Base-by-base conservation (phyloP, 1,139 yeast genomes). In the Debaryomyces coudertii region DNA sequence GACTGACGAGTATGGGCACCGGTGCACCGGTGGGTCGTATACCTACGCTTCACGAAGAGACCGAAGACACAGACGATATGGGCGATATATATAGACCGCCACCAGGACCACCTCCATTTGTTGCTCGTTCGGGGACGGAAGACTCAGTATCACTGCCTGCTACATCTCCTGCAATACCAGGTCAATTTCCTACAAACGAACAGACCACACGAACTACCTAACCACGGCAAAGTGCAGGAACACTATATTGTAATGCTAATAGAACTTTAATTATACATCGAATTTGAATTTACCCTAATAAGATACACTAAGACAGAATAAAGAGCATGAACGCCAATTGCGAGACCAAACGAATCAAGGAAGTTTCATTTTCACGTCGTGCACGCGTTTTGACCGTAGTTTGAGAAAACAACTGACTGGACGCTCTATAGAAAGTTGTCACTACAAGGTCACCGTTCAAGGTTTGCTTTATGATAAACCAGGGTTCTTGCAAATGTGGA, bases 1-100 rank as follows among this genome's bases (percentile, higher is more conserved):
- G 68, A 42, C 46, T 52, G 11, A 43, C 50, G 6, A 50, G 55
- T 36, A 46, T 48, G 15, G 43, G 48, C 22, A 55, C 52, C 35
- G 56, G 57, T 1, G 55, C 51, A 16, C 49, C 52, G 11, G 38
- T 47, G 7, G 46, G 40, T 4, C 43, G 47, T 2, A 45, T 47
- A 36, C 49, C 51, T 7, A 36, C 39, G 15, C 42, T 18, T 24
- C 27, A 36, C 12, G 48, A 44, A 16, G 52, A 51, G 39, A 36
- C 31, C 40, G 40, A 42, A 7, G 42, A 46, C 33, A 44, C 16
- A 12, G 41, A 28, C 24, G 45, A 50, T 37, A 47, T 54, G 20
- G 41, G 18, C 24, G 45, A 50, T 37, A 47, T 54, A 15, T 48
- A 43, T 34, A 46, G 54, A 31, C 52, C 50, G 7, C 49, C 46